Conservation (phyloP, 805 yeast genomes). For the Wickerhamiella sergipiensis region DNA sequence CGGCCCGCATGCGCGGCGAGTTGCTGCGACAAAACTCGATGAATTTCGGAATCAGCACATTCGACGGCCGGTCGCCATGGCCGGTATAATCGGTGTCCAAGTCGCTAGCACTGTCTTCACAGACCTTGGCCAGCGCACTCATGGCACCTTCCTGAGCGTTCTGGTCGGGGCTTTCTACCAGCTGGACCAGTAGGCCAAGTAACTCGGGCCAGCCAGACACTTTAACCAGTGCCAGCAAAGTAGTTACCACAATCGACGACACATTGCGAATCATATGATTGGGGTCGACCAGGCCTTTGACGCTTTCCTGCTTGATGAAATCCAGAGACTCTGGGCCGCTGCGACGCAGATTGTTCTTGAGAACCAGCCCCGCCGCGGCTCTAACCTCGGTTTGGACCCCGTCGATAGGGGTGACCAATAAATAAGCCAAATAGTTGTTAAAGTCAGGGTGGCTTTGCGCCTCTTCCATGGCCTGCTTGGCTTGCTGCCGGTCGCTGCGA, state of each 20-base stretch:
- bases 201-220: slow-evolving; percentile 60
- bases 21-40: slow-evolving; percentile 34
- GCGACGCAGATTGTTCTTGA: slow-evolving; percentile 58
- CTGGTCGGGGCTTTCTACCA: slow-evolving; percentile 36
- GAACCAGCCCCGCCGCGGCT: slow-evolving; percentile 77
- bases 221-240: slow-evolving; percentile 60
- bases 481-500: slow-evolving; percentile 41
- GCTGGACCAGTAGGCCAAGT: slow-evolving; percentile 51
- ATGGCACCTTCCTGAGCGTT: slow-evolving; percentile 58
- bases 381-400: slow-evolving; percentile 42
- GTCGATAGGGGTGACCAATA: slow-evolving; percentile 42
- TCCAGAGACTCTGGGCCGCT: slow-evolving; percentile 28
- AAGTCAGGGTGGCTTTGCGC: slow-evolving; percentile 66
- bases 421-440: slow-evolving; percentile 62
- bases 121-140: slow-evolving; percentile 69
- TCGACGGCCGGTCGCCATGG: slow-evolving; percentile 42
- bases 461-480: slow-evolving; percentile 57
- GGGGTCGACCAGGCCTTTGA: slow-evolving; percentile 37
- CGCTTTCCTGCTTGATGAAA: slow-evolving; percentile 33
- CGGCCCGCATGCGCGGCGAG: slow-evolving; percentile 37
- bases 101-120: slow-evolving; percentile 67
- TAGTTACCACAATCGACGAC: slow-evolving; percentile 80
- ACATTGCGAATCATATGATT: slow-evolving; percentile 64
- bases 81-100: slow-evolving; percentile 56
- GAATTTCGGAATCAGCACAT: slow-evolving; percentile 51